These are phyloP conservation scores for Hypoxylon sp. DNA, from an alignment of 2,329 filamentous ascomycete species.

Conservation along the genomic window DNA sequence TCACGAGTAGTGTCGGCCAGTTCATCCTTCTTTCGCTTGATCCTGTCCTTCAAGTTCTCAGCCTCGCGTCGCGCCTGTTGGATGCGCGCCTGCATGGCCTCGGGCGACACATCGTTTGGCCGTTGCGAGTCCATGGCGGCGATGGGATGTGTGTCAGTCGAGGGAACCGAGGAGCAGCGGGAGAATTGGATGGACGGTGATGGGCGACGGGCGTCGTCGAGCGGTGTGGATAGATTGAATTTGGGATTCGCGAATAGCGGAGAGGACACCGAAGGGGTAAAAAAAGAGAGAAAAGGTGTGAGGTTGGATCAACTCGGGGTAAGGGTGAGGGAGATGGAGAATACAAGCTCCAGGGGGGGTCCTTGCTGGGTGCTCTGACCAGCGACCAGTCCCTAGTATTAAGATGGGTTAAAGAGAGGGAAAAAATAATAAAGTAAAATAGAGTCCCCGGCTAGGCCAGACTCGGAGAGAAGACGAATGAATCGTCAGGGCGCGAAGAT, in stretches of 20 bases:
- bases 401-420: slow-evolving; percentile 30
- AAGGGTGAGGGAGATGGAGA: slow-evolving; percentile 49
- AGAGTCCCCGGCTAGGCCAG: slow-evolving; percentile 41
- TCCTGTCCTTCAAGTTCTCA: slow-evolving; percentile 96
- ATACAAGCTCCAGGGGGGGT: slow-evolving; percentile 52
- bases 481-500: slow-evolving; percentile 27
- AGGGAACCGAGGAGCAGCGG: slow-evolving; percentile 33
- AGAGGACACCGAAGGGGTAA: slow-evolving; percentile 50
- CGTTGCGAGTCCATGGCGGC: slow-evolving; percentile 70
- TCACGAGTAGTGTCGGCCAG: slow-evolving; percentile 97
- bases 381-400: slow-evolving; percentile 39
- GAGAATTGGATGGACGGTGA: slow-evolving; percentile 38
- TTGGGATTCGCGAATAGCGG: slow-evolving; percentile 45
- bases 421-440: slow-evolving; percentile 35
- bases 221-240: slow-evolving; percentile 42
- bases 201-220: slow-evolving; percentile 45
- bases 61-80: slow-evolving; percentile 95
- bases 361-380: slow-evolving; percentile 43
- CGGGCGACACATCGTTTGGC: slow-evolving; percentile 75
- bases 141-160: slow-evolving; percentile 36
- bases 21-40: slow-evolving; percentile 99
- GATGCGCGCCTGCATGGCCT: slow-evolving; percentile 93
- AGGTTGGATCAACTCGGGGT: slow-evolving; percentile 55
- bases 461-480: slow-evolving; percentile 18
- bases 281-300: slow-evolving; percentile 51